phyloP scores from a whole-genome alignment of 805 yeast species.

The Yamadazyma philogaea region DNA sequence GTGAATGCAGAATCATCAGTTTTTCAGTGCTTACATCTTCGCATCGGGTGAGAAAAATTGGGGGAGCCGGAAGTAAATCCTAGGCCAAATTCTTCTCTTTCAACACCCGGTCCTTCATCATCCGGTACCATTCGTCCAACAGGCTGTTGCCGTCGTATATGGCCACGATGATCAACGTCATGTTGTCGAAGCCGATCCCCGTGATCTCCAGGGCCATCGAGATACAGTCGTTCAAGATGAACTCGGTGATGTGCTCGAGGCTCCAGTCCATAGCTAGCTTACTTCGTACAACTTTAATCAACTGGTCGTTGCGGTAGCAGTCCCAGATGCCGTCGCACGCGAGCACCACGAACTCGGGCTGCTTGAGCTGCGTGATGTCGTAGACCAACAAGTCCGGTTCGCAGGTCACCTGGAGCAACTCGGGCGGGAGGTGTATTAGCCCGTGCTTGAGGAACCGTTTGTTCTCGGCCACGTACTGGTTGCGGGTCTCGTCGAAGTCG shows the following conservation, averaged over 20 bases:
- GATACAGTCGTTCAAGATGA: slow-evolving; percentile 61
- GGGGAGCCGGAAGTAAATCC: neutral
- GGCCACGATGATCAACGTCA: slow-evolving; percentile 71
- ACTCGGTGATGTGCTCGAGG: slow-evolving; percentile 56
- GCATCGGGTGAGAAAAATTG: slow-evolving; percentile 19
- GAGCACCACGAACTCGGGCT: slow-evolving; percentile 37
- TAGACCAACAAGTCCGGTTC: slow-evolving; percentile 43
- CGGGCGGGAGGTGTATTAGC: slow-evolving; percentile 40
- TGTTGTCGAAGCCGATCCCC: slow-evolving; percentile 79
- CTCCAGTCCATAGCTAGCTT: slow-evolving; percentile 56
- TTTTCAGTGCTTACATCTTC: slow-evolving; percentile 44
- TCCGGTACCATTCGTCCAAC: slow-evolving; percentile 56
- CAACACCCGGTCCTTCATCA: slow-evolving; percentile 43
- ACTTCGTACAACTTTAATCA: slow-evolving; percentile 53
- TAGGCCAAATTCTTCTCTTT: slow-evolving; percentile 19
- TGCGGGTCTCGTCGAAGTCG: slow-evolving; percentile 23
- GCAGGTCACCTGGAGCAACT: slow-evolving; percentile 40
- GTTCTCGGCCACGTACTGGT: slow-evolving; percentile 28
- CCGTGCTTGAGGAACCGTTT: slow-evolving; percentile 21
- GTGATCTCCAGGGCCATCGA: slow-evolving; percentile 70
- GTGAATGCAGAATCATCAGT: neutral
- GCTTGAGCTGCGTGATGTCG: slow-evolving; percentile 22
- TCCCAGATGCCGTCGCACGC: slow-evolving; percentile 51
- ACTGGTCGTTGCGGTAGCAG: slow-evolving; percentile 51
- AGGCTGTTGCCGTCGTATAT: slow-evolving; percentile 44